phyloP scores from a whole-genome alignment of 2,329 filamentous ascomycete genomes.

The Niveomyces coronatus region DNA sequence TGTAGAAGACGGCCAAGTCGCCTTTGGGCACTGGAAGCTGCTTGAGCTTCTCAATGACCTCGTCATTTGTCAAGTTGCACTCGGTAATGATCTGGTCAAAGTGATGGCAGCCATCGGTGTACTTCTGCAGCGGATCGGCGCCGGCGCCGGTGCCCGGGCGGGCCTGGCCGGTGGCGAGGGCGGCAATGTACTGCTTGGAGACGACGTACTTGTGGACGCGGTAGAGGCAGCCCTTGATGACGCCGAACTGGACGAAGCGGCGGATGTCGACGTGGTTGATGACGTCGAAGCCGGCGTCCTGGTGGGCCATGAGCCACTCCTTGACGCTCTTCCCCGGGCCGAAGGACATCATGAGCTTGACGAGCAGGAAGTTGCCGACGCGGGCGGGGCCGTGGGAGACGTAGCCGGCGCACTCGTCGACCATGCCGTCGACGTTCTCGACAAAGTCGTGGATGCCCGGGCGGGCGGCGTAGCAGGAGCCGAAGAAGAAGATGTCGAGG shows the following conservation, averaged over 20 bases:
- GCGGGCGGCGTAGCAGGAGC: slow-evolving; percentile 77
- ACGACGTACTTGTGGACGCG: slow-evolving; percentile 87
- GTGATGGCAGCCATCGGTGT: slow-evolving; percentile 63
- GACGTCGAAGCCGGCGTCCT: slow-evolving; percentile 51
- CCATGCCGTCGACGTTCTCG: slow-evolving; percentile 59
- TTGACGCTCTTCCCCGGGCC: slow-evolving; percentile 73
- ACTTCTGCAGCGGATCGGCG: slow-evolving; percentile 48
- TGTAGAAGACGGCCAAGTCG: slow-evolving; percentile 45
- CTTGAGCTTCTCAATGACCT: slow-evolving; percentile 60
- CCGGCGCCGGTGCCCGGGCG: slow-evolving; percentile 24
- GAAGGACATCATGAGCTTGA: slow-evolving; percentile 79
- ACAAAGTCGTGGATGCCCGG: slow-evolving; percentile 71
- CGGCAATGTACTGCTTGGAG: slow-evolving; percentile 49
- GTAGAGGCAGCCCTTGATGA: slow-evolving; percentile 92
- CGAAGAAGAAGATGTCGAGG: slow-evolving; percentile 91
- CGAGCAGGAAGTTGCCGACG: slow-evolving; percentile 53
- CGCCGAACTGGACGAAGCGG: slow-evolving; percentile 86
- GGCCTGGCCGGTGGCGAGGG: slow-evolving; percentile 44
- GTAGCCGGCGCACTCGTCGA: slow-evolving; percentile 82
- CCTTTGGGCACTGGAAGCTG: slow-evolving; percentile 40
- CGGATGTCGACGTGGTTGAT: slow-evolving; percentile 76
- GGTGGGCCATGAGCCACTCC: slow-evolving; percentile 74
- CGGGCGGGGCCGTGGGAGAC: slow-evolving; percentile 45
- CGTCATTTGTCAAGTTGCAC: slow-evolving; percentile 56
- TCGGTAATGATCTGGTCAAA: slow-evolving; percentile 80